Conservation (phyloP, 2,329 filamentous ascomycete species). For the Hypoxylon sp. region DNA sequence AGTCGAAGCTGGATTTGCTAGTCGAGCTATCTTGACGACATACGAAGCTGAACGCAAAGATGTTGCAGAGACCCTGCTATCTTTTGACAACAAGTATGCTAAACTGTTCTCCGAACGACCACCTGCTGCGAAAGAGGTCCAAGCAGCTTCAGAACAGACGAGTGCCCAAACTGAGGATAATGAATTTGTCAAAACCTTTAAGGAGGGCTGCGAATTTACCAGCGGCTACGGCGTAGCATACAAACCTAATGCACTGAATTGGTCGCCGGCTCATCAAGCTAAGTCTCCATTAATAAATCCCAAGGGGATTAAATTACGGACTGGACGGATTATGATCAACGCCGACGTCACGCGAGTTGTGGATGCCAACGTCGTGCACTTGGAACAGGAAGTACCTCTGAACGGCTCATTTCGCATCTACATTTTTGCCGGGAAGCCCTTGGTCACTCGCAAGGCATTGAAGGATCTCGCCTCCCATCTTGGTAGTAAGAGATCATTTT, state of each 20-base stretch:
- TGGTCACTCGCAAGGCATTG: constrained; percentile 73
- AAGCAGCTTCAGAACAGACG: constrained; percentile 68
- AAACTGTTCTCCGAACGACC: constrained; percentile 88
- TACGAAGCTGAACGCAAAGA: constrained; percentile 90
- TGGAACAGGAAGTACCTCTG: constrained; percentile 90
- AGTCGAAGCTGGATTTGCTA: constrained; percentile 86
- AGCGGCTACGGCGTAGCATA: constrained; percentile 93
- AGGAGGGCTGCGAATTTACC: constrained; percentile 91
- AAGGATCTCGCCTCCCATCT: constrained; percentile 78
- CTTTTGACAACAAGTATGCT: constrained; percentile 91
- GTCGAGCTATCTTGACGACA: constrained; percentile 81
- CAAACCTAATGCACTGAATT: constrained; percentile 85
- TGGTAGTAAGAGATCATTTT: constrained; percentile 78
- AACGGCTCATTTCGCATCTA: constrained; percentile 92
- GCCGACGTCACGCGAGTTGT: constrained; percentile 87
- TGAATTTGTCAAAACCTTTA: constrained; percentile 90
- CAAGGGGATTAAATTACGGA: constrained; percentile 73
- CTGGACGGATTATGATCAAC: constrained; percentile 83
- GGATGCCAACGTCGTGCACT: constrained; percentile 89
- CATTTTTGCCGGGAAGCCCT: constrained; percentile 82
- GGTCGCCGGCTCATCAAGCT: constrained; percentile 80
- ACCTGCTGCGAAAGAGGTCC: constrained; percentile 80
- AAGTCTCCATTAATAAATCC: constrained; percentile 79
- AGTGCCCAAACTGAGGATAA: constrained; percentile 69
- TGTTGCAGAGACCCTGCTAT: constrained; percentile 85